phyloP scores from a whole-genome alignment of 2,329 filamentous ascomycete species.

The Sporothrix brunneoviolacea region DNA sequence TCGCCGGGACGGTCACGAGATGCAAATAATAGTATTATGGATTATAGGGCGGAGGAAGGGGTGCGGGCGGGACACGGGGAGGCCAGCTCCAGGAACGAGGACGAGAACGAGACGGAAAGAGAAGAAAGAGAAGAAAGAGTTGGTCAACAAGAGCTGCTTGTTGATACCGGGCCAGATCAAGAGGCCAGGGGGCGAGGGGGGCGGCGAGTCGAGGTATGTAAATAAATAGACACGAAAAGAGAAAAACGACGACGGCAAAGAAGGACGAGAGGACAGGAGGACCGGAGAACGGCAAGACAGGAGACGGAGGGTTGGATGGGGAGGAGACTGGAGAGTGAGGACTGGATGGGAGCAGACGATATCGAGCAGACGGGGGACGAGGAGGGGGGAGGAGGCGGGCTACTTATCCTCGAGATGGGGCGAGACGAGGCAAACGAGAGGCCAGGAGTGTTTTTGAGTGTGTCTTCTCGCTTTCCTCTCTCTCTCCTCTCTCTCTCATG shows the following conservation, averaged over 20 bases:
- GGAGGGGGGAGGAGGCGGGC: constrained; percentile 9
- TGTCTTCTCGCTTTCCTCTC: too few species aligned
- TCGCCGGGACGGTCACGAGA: constrained; percentile 5
- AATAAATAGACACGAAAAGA: constrained; percentile 5
- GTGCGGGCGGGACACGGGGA: constrained; percentile 14
- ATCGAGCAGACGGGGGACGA: neutral
- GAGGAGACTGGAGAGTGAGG: neutral
- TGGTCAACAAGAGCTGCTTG: constrained; percentile 4
- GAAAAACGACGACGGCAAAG: neutral
- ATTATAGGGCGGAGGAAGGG: constrained; percentile 18
- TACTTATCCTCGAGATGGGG: constrained; percentile 19
- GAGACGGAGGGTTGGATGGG: neutral
- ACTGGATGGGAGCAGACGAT: constrained; percentile 8
- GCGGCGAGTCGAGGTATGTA: too few species aligned
- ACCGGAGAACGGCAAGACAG: constrained; percentile 19
- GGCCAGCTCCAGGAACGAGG: constrained; percentile 22
- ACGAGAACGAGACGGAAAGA: constrained; percentile 8
- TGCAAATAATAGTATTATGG: constrained; percentile 20
- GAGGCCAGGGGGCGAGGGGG: constrained; percentile 9
- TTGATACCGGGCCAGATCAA: constrained; percentile 3
- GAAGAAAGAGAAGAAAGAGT: constrained; percentile 1
- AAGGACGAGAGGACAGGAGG: constrained; percentile 18
- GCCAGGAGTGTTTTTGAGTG: constrained; percentile 12
- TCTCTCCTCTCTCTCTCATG: too few species aligned
- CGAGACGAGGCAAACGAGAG: constrained; percentile 15